Evolutionary conservation across 495 filamentous ascomycete genomes (phyloP), one percentile per base, ranked within the genome.

Genomic region (Letharia lupina): DNA sequence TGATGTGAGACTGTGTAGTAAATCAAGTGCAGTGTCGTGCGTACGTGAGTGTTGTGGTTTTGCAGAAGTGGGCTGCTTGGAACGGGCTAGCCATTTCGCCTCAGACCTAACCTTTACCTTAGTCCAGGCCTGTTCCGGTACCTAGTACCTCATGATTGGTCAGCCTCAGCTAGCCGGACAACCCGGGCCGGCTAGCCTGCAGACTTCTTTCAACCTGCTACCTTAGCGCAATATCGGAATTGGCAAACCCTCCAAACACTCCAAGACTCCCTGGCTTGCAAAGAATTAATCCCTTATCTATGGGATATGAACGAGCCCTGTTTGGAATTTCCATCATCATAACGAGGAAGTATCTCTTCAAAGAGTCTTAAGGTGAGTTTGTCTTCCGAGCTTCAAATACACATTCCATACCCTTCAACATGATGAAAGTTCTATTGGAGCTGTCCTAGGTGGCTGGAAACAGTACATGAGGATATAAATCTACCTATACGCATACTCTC

Each of bases 401-500:
- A 35, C 42, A 28, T 44, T 13, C 13, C 39, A 44, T 2, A n/a
- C 40, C 1, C 45, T 37, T 15, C 39, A n/a, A 44, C 40, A 79
- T 88, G 87, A 89, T 89, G 86, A 88, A 66, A 73, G 72, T 72
- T 75, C 81, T 95, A 96, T 96, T 97, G 93, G 93, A 97, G 93
- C 93, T 97, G 91, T 97, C 93, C 86, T 57, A 57, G 1, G 23
- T 28, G 23, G 31, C 54, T 57, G 33, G 54, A 88, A 93, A 84
- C 77, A 78, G 76, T 75, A 76, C 75, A 77, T 79, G 77, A 73
- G 68, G 77, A 81, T 77, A 80, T 74, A 78, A 75, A 81, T 70
- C 79, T 78, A 76, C 70, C 72, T 76, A 73, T 75, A 73, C 70
- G 69, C 66, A 65, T 73, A 72, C 70, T 74, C 68, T 75, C 71